Conservation (phyloP, 106 monocot genomes). For the Gastrodia elata region DNA sequence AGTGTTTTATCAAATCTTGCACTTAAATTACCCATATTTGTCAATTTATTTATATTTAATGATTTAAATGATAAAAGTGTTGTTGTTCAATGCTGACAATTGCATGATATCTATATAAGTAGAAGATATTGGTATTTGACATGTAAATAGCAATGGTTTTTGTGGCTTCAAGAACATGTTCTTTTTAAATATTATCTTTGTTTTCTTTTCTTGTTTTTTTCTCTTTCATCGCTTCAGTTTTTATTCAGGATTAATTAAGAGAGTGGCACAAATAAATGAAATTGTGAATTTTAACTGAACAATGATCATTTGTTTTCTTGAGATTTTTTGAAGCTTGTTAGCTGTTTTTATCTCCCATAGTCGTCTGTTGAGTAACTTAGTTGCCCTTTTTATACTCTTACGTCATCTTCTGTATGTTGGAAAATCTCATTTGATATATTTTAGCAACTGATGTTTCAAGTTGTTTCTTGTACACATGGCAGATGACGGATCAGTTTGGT, state of each 20-base stretch:
- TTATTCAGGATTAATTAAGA: neutral
- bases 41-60: too few relatives aligned
- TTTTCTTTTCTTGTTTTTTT: too few relatives aligned
- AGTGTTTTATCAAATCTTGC: too few relatives aligned
- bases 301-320: neutral
- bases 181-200: too few relatives aligned
- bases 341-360: neutral
- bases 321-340: neutral
- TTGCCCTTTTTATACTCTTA: neutral
- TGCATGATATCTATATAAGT: too few relatives aligned
- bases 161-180: too few relatives aligned
- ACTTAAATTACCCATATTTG: too few relatives aligned
- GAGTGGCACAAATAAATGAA: neutral
- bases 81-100: too few relatives aligned
- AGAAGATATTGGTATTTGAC: too few relatives aligned
- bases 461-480: constrained; percentile 12
- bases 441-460: constrained; percentile 1
- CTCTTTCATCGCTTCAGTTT: neutral
- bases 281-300: neutral
- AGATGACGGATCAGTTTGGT: constrained; percentile 89
- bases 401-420: neutral
- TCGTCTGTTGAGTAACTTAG: neutral
- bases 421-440: neutral
- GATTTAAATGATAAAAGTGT: too few relatives aligned
- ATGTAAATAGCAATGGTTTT: too few relatives aligned